These are phyloP conservation scores for Pythium dissimile DNA, from an alignment of 352 stramenopile genomes.

Conservation along the genomic window DNA sequence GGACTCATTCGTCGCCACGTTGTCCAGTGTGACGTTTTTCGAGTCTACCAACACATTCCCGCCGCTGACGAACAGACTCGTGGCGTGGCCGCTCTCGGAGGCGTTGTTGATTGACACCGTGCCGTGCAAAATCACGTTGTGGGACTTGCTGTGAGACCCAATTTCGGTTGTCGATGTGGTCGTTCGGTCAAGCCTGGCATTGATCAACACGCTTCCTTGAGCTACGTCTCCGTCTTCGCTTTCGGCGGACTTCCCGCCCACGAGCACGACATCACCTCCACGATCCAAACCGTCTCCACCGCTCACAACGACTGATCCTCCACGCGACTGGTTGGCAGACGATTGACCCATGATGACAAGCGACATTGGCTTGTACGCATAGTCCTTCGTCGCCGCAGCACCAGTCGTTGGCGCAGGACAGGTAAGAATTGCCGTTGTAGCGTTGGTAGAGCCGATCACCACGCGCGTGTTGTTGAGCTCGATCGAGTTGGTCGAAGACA, in stretches of 20 bases:
- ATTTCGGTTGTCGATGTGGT: constrained; percentile 56
- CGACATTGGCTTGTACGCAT: constrained; percentile 26
- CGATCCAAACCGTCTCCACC: constrained; percentile 42
- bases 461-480: constrained; percentile 42
- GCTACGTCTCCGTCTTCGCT: constrained; percentile 16
- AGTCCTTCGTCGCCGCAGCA: neutral
- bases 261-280: constrained; percentile 48
- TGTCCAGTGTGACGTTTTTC: constrained; percentile 46
- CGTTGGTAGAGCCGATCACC: constrained; percentile 18
- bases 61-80: constrained; percentile 41
- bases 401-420: constrained; percentile 3
- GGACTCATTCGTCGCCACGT: constrained; percentile 33
- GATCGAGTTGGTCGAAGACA: constrained; percentile 39
- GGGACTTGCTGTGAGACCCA: constrained; percentile 41
- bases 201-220: constrained; percentile 47
- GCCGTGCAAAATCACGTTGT: constrained; percentile 55
- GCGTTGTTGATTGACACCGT: constrained; percentile 52
- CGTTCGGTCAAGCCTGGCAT: constrained; percentile 40
- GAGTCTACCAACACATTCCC: constrained; percentile 34
- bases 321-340: constrained; percentile 35
- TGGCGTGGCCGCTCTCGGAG: constrained; percentile 32
- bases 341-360: constrained; percentile 58
- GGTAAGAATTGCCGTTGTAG: constrained; percentile 12
- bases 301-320: constrained; percentile 49
- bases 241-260: constrained; percentile 34